Conservation (phyloP, 305 asterid genomes). For the Fraxinus sp. region DNA sequence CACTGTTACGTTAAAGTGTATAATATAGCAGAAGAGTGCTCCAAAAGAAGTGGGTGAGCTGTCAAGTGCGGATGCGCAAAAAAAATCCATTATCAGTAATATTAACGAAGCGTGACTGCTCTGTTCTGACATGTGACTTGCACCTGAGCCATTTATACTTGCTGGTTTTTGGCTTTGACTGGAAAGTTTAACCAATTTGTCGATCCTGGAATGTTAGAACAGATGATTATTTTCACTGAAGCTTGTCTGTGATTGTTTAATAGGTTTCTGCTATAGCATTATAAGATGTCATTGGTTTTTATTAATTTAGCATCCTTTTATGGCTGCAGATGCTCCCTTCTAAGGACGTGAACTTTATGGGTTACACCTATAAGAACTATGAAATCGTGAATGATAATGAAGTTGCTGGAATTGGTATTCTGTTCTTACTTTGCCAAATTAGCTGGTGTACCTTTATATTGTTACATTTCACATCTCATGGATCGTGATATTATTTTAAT, state of each 20-base stretch:
- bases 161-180: neutral
- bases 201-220: neutral
- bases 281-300: conserved; percentile 16
- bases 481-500: neutral
- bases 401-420: conserved; percentile 77
- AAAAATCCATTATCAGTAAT: neutral
- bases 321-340: conserved; percentile 83
- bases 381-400: conserved; percentile 87
- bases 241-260: conserved; percentile 9
- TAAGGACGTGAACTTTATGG: conserved; percentile 89
- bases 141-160: neutral
- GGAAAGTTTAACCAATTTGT: conserved; percentile 1
- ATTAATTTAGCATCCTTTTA: conserved; percentile 18
- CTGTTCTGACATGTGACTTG: neutral
- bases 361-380: conserved; percentile 88
- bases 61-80: neutral
- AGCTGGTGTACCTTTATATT: neutral
- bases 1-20: neutral
- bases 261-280: neutral
- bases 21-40: neutral
- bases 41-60: neutral
- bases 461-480: neutral
- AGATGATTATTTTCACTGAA: neutral
- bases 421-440: conserved; percentile 15
- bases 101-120: neutral